Evolutionary conservation across 1,284 basidiomycete genomes (phyloP).

Genomic region (Papiliotrema terrestris): DNA sequence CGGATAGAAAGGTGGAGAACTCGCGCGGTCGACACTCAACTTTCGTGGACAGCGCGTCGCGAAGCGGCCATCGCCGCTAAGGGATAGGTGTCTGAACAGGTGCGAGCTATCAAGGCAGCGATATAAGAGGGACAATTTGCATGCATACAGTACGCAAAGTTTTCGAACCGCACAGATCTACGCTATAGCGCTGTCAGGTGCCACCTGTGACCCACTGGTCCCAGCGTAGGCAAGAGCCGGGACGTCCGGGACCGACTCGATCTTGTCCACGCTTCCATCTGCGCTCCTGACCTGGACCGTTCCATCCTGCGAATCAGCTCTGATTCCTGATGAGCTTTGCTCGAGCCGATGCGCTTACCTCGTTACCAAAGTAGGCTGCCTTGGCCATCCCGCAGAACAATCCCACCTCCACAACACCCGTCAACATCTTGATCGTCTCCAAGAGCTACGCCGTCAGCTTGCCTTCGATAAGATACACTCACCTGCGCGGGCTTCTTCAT

Average conservation of each 20-base stretch:
- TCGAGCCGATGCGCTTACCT: slow-evolving; percentile 54
- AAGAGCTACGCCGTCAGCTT: slow-evolving; percentile 56
- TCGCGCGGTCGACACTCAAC: no score
- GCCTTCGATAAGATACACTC: slow-evolving; percentile 36
- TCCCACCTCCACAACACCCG: slow-evolving; percentile 95
- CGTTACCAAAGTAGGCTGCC: slow-evolving; percentile 95
- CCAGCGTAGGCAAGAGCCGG: slow-evolving; percentile 7
- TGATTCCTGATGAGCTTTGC: not conserved
- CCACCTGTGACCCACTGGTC: no score
- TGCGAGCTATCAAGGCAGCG: no score
- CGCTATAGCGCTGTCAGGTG: no score
- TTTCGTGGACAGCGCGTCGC: no score
- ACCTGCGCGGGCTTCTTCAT: slow-evolving; percentile 70
- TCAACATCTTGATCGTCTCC: slow-evolving; percentile 76
- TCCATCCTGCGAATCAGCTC: slow-evolving; percentile 39
- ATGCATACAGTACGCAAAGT: no score
- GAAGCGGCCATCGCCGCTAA: no score
- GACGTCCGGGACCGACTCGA: slow-evolving; percentile 37
- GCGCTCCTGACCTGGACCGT: slow-evolving; percentile 45
- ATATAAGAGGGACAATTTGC: no score
- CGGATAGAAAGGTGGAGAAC: no score
- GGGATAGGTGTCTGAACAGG: no score
- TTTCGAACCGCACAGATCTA: no score
- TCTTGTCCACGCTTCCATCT: slow-evolving; percentile 42
- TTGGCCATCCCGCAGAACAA: slow-evolving; percentile 91